A percentile compares a stretch with the other conserved stretches of the same genome.
Conservation (phyloP, 371 early-diverging fungal genomes). For the Saksenaea oblongispora region DNA sequence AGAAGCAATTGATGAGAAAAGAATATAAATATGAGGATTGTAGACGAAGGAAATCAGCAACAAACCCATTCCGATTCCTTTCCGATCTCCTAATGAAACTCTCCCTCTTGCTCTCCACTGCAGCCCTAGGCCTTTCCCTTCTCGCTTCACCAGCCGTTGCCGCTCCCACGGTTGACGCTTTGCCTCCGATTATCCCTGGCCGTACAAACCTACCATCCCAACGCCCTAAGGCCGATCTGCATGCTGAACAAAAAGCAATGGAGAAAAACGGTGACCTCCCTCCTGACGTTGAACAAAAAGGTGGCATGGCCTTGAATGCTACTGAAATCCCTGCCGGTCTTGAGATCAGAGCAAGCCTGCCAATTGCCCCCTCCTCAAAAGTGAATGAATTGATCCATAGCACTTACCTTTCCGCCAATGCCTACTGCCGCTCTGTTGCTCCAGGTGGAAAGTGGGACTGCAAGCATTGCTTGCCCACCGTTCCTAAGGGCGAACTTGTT, state of each 20-base stretch:
- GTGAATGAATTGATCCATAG: constrained; percentile 4
- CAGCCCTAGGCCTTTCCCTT: background rate
- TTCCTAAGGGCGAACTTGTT: constrained; percentile 25
- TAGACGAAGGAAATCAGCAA: background rate
- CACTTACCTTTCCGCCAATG: constrained; percentile 18
- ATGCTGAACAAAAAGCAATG: constrained; percentile 15
- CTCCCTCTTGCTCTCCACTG: background rate
- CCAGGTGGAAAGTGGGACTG: constrained; percentile 23
- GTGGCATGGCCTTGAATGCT: constrained; percentile 15
- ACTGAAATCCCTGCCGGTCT: constrained; percentile 1
- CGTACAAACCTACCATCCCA: constrained; percentile 21
- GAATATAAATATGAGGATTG: background rate
- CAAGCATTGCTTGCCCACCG: constrained; percentile 10
- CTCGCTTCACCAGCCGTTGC: background rate
- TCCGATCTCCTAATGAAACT: background rate
- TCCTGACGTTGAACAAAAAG: constrained; percentile 5
- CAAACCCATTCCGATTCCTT: background rate
- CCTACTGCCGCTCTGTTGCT: constrained; percentile 23
- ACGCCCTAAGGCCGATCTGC: constrained; percentile 25
- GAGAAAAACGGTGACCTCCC: constrained; percentile 15
- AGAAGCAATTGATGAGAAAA: background rate
- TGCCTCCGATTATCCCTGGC: constrained; percentile 18
- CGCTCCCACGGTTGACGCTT: background rate
- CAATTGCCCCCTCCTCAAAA: background rate
- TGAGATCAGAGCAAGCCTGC: background rate